Conservation (phyloP, 177 flowering plant species). For the Tripterygium wilfordii region DNA sequence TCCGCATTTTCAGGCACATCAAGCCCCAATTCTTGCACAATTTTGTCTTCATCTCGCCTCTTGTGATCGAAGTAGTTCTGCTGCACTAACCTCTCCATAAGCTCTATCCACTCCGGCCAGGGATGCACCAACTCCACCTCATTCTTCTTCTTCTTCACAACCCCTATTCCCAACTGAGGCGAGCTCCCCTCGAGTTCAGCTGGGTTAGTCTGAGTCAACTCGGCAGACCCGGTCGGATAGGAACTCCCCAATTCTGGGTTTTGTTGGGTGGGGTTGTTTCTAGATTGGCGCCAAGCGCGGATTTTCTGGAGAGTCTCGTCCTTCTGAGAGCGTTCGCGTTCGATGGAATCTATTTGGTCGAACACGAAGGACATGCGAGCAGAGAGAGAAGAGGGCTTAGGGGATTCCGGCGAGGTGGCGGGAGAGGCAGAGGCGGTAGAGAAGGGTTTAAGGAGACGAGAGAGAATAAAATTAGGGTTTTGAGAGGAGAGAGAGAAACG, state of each 20-base stretch:
- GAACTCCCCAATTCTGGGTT: background rate
- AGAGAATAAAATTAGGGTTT: constrained; percentile 13
- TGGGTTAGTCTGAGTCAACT: constrained; percentile 1
- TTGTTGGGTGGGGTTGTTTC: constrained; percentile 8
- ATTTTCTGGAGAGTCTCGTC: constrained; percentile 82
- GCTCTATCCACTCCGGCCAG: constrained; percentile 93
- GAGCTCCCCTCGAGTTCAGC: background rate
- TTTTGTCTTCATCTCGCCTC: constrained; percentile 62
- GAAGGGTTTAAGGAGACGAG: constrained; percentile 17
- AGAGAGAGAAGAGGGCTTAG: constrained; percentile 55
- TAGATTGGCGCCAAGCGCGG: constrained; percentile 81
- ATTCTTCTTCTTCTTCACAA: constrained; percentile 11
- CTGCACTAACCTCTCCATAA: constrained; percentile 83
- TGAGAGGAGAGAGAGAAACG: constrained; percentile 1
- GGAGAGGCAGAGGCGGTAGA: constrained; percentile 18
- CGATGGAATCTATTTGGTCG: constrained; percentile 88
- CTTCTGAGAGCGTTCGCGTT: constrained; percentile 48
- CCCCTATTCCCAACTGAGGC: constrained; percentile 3
- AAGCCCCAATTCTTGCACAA: constrained; percentile 41
- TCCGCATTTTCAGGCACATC: constrained; percentile 19
- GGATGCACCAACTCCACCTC: constrained; percentile 87
- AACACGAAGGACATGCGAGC: constrained; percentile 90
- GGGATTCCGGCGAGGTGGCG: constrained; percentile 12
- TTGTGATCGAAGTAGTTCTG: constrained; percentile 87
- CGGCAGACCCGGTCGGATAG: background rate